Evolutionary conservation across 108 stramenopile genomes (phyloP), one percentile per base, ranked within the genome.

Genomic region (Conticribra guillardii): DNA sequence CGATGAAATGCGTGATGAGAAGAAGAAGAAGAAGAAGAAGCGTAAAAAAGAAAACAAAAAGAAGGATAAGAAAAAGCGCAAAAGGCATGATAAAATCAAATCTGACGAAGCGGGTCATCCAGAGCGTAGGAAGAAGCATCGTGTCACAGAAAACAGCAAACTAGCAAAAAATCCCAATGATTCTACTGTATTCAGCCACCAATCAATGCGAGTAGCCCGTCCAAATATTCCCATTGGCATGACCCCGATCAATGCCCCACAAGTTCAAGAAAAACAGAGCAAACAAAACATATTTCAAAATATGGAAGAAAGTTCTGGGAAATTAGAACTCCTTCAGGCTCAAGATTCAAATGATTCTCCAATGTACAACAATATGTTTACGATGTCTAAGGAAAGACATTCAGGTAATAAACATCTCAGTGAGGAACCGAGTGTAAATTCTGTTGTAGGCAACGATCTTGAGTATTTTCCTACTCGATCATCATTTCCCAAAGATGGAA

Each of bases 1-100:
- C 26, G 65, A 45, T 27, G 28, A 75, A 48, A 52, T 65, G 53
- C 41, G 4, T 44, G 61, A 66, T 19, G 52, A 30, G 15, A 34
- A 19, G 29, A 64, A 69, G 56, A 46, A 37, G 45, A 54, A 69
- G 50, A 69, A 68, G n/a, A 63, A 33, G 58, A 71, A 71, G 44
- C 32, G 37, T 22, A 75, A 72, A 62, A 55, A 18, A 11, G 53
- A 58, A 21, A 72, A 72, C 45, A 62, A 62, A 46, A 75, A 70
- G 61, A 51, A 58, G 17, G 69, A 54, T n/a, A 71, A 69, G 60
- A 77, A 59, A 59, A 63, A 54, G 51, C 27, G 16, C 34, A 54
- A 67, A 62, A 73, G 19, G n/a, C 26, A 19, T 16, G 31, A 60
- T 67, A 16, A 56, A 49, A 54, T 51, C 28, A 70, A 79, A 54